Evolutionary conservation across 2,329 filamentous ascomycete species (phyloP), one percentile per base, ranked within the genome.

Genomic region (Trichoderma polysporum): DNA sequence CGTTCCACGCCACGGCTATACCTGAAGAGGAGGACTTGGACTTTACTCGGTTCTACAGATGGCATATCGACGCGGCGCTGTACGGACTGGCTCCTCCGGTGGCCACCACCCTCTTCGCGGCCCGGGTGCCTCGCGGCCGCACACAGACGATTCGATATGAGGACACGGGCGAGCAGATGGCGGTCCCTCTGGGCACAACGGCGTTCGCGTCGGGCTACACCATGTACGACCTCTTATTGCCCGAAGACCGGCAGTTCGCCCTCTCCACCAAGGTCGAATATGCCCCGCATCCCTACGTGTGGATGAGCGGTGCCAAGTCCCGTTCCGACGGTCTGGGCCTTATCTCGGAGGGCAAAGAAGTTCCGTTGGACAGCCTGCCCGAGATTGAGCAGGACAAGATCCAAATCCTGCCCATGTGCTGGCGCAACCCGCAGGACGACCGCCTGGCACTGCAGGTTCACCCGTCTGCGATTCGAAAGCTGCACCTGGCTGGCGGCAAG

Each of bases 41-140:
- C 71, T 82, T 74, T 68, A 86, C 84, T 3, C 80, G 79, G 79
- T 88, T 92, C 79, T 93, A 91, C 78, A 83, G 91, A 68, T 93
- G 91, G 91, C 91, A 93, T 76, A 93, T 93, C 63, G 91, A 93
- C 73, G 91, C 91, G 3, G 91, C 91, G 1, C 80, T 93, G 6
- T 93, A 93, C 74, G 89, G 86, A 19, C 84, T 93, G 7, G 86
- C 91, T n/a, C 90, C 91, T 3, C 90, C 91, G 2, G 83, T 88
- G 29, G 91, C 89, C 3, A 94, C 91, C 0, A 88, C 88, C 1
- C 83, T 94, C 27, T 82, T 93, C 66, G 91, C 91, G 0, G 90
- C 93, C n/a, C 82, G 83, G 45, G 90, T 94, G 0, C 91, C 91
- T 0, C 82, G 83, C 22, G 89, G 89, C 7, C 83, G 88, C 35